These are phyloP conservation scores for Strobilomyces dryophilus DNA, from an alignment of 768 basidiomycete species.

Conservation along the genomic window DNA sequence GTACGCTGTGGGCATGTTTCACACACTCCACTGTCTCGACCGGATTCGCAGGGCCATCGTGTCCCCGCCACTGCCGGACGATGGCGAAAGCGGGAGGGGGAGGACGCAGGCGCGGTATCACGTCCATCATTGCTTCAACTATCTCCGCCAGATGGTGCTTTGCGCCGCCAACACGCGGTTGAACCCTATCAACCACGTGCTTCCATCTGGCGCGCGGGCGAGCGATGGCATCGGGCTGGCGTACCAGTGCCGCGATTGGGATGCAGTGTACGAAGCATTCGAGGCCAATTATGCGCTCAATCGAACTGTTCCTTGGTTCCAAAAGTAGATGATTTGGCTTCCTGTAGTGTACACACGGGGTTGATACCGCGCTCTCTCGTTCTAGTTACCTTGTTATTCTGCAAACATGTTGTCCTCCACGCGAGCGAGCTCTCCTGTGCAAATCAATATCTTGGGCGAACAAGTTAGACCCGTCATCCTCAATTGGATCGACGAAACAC, in stretches of 20 bases:
- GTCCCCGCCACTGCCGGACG: background rate
- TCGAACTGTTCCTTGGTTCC: conserved; percentile 11
- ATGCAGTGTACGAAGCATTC: conserved; percentile 18
- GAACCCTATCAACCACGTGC: conserved; percentile 20
- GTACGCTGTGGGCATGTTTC: conserved; percentile 36
- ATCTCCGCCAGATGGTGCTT: conserved; percentile 36
- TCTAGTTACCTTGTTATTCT: background rate
- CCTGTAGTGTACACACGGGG: background rate
- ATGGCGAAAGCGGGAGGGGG: background rate
- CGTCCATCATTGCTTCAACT: conserved; percentile 37
- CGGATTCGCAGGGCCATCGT: conserved; percentile 29
- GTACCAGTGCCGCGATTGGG: conserved; percentile 23
- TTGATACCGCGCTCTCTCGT: background rate
- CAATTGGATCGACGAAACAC: background rate
- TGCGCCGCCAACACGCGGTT: conserved; percentile 34
- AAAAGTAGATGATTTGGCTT: background rate
- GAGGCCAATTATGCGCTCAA: conserved; percentile 20
- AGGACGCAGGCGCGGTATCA: conserved; percentile 6
- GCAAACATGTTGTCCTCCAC: too few relatives aligned
- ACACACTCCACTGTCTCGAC: conserved; percentile 39
- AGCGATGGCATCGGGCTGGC: conserved; percentile 20
- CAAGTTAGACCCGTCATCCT: conserved; percentile 3
- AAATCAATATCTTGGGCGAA: conserved; percentile 3
- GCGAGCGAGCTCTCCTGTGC: background rate
- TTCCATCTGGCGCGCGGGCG: conserved; percentile 8